Percentiles rank a stretch among this genome's conserved stretches.
phyloP scores from a whole-genome alignment of 83 land plant species.

The Larix sibirica region DNA sequence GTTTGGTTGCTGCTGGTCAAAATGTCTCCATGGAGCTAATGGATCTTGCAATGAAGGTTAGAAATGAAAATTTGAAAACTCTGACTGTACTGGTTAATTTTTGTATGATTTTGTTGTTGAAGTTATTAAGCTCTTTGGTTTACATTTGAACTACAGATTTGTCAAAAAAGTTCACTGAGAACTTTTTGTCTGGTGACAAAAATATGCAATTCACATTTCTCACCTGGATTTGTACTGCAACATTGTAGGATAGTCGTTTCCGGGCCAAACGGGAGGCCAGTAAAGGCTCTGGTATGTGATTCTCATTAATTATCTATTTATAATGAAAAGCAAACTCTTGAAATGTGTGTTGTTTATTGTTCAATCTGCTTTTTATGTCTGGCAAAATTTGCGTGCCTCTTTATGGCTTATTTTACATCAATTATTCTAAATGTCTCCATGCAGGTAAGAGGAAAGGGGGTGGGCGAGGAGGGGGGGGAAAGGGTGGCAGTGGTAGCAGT shows the following conservation, averaged over 20 bases:
- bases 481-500: constrained; percentile 20
- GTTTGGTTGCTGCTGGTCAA: constrained; percentile 97
- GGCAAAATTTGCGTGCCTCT: neutral
- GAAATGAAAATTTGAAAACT: neutral
- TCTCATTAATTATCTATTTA: neutral
- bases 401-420: neutral
- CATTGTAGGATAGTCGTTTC: constrained; percentile 85
- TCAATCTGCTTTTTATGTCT: neutral
- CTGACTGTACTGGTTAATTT: neutral
- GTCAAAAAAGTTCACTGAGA: neutral
- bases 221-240: constrained; percentile 1
- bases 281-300: constrained; percentile 23
- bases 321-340: neutral
- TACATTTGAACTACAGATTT: neutral
- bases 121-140: neutral
- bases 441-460: constrained; percentile 67
- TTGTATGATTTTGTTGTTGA: neutral
- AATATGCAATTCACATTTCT: neutral
- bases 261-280: constrained; percentile 89
- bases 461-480: constrained; percentile 52
- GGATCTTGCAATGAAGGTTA: constrained; percentile 99
- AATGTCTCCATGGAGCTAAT: constrained; percentile 81
- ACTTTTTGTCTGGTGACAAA: neutral
- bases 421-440: constrained; percentile 10
- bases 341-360: neutral